phyloP scores from a whole-genome alignment of 495 filamentous ascomycete genomes.

The Cryomyces antarcticus region DNA sequence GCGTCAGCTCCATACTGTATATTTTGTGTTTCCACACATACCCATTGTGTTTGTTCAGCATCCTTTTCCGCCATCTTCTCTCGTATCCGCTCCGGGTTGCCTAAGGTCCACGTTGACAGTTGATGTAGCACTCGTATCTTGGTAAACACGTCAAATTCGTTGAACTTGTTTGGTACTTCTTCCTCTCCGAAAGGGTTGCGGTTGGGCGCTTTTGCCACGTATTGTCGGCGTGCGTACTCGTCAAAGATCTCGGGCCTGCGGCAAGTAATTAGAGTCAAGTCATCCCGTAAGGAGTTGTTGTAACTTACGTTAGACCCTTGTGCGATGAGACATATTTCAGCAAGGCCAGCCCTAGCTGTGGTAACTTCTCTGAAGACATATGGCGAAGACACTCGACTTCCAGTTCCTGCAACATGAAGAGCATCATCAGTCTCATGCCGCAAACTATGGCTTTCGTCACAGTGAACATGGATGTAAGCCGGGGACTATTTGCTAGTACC shows the following conservation, averaged over 20 bases:
- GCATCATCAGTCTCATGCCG: background rate
- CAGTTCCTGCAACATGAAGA: conserved; percentile 40
- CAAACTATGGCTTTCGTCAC: background rate
- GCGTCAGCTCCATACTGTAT: too few species aligned
- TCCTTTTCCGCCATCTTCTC: conserved; percentile 75
- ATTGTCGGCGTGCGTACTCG: conserved; percentile 84
- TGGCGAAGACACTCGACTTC: conserved; percentile 74
- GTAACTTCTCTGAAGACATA: conserved; percentile 44
- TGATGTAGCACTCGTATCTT: conserved; percentile 84
- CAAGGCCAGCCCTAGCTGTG: conserved; percentile 68
- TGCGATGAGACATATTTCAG: conserved; percentile 90
- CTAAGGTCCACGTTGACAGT: conserved; percentile 76
- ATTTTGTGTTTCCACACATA: conserved; percentile 22
- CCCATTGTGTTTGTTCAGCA: conserved; percentile 66
- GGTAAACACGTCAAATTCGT: conserved; percentile 61
- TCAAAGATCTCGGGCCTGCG: conserved; percentile 71
- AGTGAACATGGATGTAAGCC: background rate
- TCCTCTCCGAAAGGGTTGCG: conserved; percentile 75
- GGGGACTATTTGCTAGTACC: conserved; percentile 27
- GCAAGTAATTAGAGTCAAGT: background rate
- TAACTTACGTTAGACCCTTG: conserved; percentile 65
- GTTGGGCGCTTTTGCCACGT: conserved; percentile 56
- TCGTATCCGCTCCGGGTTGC: conserved; percentile 64
- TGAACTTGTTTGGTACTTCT: conserved; percentile 50
- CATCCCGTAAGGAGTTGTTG: background rate